Evolutionary conservation across 148 eudicot genomes (phyloP).

Genomic region (Beta vulgaris): DNA sequence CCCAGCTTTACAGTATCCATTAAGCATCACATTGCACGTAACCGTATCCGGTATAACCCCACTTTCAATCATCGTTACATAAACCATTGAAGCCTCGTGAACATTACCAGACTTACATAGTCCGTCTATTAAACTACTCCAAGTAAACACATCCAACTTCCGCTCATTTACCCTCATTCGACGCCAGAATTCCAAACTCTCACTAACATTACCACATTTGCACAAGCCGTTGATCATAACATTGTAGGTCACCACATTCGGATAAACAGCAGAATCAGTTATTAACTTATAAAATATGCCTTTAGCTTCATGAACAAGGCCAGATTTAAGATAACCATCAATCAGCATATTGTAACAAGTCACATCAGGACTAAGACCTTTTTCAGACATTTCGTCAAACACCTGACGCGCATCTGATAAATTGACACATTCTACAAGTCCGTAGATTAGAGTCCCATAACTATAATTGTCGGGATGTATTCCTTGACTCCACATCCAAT

Average conservation of each 20-base stretch:
- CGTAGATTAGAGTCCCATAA: constrained; percentile 64
- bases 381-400: constrained; percentile 78
- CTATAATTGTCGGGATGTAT: constrained; percentile 59
- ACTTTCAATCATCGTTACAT: constrained; percentile 49
- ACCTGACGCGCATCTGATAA: constrained; percentile 42
- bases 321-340: constrained; percentile 66
- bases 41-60: constrained; percentile 57
- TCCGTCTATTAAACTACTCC: constrained; percentile 66
- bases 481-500: constrained; percentile 48
- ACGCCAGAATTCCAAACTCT: constrained; percentile 56
- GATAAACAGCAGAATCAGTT: constrained; percentile 43
- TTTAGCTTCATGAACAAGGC: constrained; percentile 41
- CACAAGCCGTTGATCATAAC: constrained; percentile 69
- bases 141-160: constrained; percentile 62
- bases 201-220: constrained; percentile 53
- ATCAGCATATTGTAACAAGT: constrained; percentile 69
- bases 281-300: constrained; percentile 59
- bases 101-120: constrained; percentile 63
- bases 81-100: constrained; percentile 53
- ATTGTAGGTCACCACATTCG: constrained; percentile 72
- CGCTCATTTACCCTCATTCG: constrained; percentile 63
- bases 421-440: constrained; percentile 51
- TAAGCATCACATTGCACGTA: constrained; percentile 63
- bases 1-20: constrained; percentile 60
- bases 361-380: constrained; percentile 61